These are phyloP conservation scores for Mariannaea sp. DNA, from an alignment of 2,329 filamentous ascomycete species.

Conservation along the genomic window DNA sequence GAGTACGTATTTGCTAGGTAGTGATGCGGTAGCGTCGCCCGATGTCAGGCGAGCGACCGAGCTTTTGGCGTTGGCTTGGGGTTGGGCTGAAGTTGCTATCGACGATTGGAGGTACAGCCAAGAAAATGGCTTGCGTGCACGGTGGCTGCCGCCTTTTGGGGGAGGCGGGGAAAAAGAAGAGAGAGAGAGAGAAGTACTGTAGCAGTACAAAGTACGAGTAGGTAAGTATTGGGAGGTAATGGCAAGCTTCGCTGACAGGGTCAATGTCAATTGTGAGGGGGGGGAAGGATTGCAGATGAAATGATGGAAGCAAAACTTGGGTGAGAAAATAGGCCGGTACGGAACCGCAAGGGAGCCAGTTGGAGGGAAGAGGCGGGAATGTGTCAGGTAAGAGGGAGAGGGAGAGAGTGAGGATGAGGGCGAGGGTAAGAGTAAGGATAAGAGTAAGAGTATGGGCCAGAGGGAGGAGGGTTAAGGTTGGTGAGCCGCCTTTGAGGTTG, in stretches of 20 bases:
- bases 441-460: too few relatives aligned
- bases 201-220: too few relatives aligned
- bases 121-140: not conserved
- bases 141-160: not conserved
- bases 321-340: slow-evolving; percentile 1
- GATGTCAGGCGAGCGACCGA: slow-evolving; percentile 19
- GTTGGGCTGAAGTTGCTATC: slow-evolving; percentile 13
- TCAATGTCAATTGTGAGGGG: slow-evolving; percentile 5
- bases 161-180: not conserved
- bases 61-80: slow-evolving; percentile 16
- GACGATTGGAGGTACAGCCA: slow-evolving; percentile 11
- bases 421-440: too few relatives aligned
- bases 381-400: not conserved
- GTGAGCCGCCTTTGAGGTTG: not conserved
- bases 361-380: not conserved
- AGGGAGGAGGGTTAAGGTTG: too few relatives aligned
- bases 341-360: not conserved
- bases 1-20: slow-evolving; percentile 21
- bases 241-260: slow-evolving; percentile 3
- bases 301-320: not conserved
- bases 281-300: not conserved
- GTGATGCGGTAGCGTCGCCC: slow-evolving; percentile 18
- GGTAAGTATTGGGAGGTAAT: too few relatives aligned
- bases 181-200: not conserved
- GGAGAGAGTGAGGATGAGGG: slow-evolving; percentile 4